Base-by-base conservation (phyloP, 441 rosid species). In the Aleurites moluccanus region DNA sequence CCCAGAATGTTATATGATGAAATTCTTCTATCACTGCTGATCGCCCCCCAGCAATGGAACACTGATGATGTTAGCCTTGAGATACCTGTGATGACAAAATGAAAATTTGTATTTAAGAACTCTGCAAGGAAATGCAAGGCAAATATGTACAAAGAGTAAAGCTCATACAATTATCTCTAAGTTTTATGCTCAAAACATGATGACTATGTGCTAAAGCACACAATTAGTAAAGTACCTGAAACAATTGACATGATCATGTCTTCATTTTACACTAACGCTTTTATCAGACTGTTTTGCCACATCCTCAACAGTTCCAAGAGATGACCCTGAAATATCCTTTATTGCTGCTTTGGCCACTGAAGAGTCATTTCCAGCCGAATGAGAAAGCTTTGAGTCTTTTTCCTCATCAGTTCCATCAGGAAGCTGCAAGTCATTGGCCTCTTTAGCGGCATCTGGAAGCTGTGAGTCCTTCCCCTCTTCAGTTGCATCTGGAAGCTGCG, bases 301-400 rank as follows among this genome's bases (percentile, higher is more conserved):
- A 72, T 80, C 81, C 63, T 79, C 79, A 23, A 66, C 45, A 73
- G 62, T 78, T 75, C 78, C 80, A 64, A 56, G 73, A 45, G 83
- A 78, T n/a, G 85, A 55, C 47, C 69, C 78, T 33, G 72, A 67
- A 71, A 75, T 50, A 64, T 81, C 82, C 76, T 83, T 80, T 33
- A 70, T 74, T 44, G 72, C 83, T 14, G 64, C 81, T 45, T 80
- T 69, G 28, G 75, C 77, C 16, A 57, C 73, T 81, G 80, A 83
- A 21, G 69, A 60, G 73, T 78, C 86, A 61, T 40, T 73, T 47
- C 79, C 79, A 74, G 63, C 64, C 21, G 72, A 75, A 62, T 61
- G 73, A 55, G 78, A 53, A 71, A 78, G 78, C 74, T 75, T 53
- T 13, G 67, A 69, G 15, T 47, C 64, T 38, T 35, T 27, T 25